Evolutionary conservation across 208 protist genomes (phyloP).

Genomic region (Acanthamoeba lenticulata): DNA sequence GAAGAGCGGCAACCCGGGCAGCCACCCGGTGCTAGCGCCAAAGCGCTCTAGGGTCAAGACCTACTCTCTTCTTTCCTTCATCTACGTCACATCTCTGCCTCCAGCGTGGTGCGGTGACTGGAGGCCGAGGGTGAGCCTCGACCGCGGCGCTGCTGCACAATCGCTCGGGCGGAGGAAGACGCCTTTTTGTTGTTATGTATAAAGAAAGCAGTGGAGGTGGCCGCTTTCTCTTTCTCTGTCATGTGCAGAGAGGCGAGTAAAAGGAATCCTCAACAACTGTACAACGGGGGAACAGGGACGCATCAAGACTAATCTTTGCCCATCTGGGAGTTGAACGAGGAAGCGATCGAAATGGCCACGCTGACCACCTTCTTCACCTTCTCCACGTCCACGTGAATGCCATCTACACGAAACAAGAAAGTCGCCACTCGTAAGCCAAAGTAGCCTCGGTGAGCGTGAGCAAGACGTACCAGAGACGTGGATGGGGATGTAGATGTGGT

Average conservation of each 20-base stretch:
- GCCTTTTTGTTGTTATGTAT: background rate
- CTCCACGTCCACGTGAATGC: background rate
- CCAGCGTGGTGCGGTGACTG: no score
- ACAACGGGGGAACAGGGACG: no score
- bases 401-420: background rate
- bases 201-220: background rate
- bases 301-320: background rate
- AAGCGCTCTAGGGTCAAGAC: no score
- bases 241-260: no score
- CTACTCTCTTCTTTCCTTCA: no score
- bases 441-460: background rate
- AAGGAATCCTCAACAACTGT: background rate
- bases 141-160: no score
- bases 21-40: background rate
- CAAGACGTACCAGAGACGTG: background rate
- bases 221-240: no score
- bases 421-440: background rate
- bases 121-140: background rate
- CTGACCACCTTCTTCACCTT: background rate
- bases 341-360: background rate
- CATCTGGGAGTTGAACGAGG: background rate
- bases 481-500: constrained; percentile 30
- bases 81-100: no score
- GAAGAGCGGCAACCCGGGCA: constrained; percentile 36
- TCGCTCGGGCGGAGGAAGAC: no score